phyloP scores from a whole-genome alignment of 352 stramenopile genomes.

The Phytophthora citricola region DNA sequence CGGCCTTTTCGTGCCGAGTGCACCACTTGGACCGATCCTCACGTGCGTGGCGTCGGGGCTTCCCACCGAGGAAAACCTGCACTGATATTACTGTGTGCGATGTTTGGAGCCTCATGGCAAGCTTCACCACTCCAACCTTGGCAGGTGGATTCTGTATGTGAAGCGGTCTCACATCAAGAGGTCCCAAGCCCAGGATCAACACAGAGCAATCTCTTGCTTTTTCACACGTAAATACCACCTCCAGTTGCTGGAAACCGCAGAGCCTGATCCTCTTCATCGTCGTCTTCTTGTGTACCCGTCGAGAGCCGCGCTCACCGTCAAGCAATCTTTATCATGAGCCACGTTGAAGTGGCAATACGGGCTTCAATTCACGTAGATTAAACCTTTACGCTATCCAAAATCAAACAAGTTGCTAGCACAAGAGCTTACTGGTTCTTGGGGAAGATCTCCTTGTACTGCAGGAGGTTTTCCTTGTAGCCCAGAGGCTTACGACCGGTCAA shows the following conservation, averaged over 20 bases:
- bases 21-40: slow-evolving; percentile 6
- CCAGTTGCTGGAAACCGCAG: not conserved
- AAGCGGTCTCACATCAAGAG: not conserved
- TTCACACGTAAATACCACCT: too few relatives aligned
- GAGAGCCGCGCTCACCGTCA: not conserved
- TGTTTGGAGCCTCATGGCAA: slow-evolving; percentile 1
- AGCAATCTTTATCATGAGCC: not conserved
- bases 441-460: slow-evolving; percentile 27
- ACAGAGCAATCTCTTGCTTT: not conserved
- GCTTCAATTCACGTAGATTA: slow-evolving; percentile 16
- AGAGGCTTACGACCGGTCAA: slow-evolving; percentile 26
- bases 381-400: slow-evolving; percentile 20
- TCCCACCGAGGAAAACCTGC: not conserved
- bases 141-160: slow-evolving; percentile 3
- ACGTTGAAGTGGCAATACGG: slow-evolving; percentile 10
- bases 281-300: not conserved
- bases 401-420: not conserved
- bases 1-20: slow-evolving; percentile 22
- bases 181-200: not conserved
- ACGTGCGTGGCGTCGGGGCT: slow-evolving; percentile 6
- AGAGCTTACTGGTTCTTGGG: slow-evolving; percentile 20
- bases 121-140: not conserved
- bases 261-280: slow-evolving; percentile 1
- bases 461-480: slow-evolving; percentile 19
- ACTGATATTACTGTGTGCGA: slow-evolving; percentile 14